Evolutionary conservation across 2,329 filamentous ascomycete species (phyloP).

Genomic region (Scytalidium sp.): DNA sequence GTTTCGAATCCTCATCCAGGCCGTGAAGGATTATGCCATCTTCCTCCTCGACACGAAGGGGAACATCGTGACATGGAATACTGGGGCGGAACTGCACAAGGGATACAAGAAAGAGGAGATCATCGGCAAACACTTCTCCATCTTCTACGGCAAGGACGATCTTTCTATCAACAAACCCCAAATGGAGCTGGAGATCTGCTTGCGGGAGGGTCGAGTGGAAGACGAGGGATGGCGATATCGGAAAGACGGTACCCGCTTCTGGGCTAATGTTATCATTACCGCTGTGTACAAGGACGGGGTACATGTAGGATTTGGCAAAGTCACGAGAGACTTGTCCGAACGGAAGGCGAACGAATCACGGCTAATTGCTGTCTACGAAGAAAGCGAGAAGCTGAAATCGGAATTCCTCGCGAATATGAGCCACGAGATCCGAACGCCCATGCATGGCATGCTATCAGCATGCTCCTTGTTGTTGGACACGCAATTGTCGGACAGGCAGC

Average conservation of each 20-base stretch:
- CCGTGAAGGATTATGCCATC: constrained; percentile 60
- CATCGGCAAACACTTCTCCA: constrained; percentile 55
- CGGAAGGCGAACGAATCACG: constrained; percentile 51
- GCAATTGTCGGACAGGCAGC: constrained; percentile 48
- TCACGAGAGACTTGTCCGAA: constrained; percentile 56
- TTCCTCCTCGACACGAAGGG: constrained; percentile 57
- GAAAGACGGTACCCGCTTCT: constrained; percentile 56
- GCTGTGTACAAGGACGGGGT: constrained; percentile 48
- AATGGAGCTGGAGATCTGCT: constrained; percentile 47
- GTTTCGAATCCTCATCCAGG: constrained; percentile 60
- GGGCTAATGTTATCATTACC: constrained; percentile 59
- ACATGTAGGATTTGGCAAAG: constrained; percentile 56
- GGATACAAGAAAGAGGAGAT: constrained; percentile 53
- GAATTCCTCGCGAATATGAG: constrained; percentile 63
- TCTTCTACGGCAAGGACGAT: constrained; percentile 53
- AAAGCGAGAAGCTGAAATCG: constrained; percentile 60
- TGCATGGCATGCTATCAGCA: constrained; percentile 62
- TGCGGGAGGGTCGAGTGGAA: constrained; percentile 53
- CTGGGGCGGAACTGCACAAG: constrained; percentile 52
- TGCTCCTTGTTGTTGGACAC: constrained; percentile 55
- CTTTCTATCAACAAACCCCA: constrained; percentile 45
- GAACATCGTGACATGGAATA: constrained; percentile 56
- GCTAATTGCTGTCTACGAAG: constrained; percentile 55
- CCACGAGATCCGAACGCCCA: constrained; percentile 62
- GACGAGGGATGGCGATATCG: constrained; percentile 59